These are phyloP conservation scores for Rhizopus arrhizus DNA, from an alignment of 371 early-diverging fungal species.

Conservation along the genomic window DNA sequence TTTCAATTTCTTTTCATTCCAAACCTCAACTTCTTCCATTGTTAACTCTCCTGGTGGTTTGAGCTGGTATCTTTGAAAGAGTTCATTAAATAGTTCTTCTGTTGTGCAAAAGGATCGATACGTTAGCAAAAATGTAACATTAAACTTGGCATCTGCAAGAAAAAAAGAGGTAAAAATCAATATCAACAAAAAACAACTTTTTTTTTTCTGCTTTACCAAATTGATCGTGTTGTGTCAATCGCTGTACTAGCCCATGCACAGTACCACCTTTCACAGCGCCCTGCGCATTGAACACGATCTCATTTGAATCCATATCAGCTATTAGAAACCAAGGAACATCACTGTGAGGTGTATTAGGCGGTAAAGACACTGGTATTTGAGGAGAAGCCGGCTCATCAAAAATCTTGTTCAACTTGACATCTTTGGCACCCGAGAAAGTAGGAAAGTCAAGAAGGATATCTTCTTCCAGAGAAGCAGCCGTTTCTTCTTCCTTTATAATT, in stretches of 20 bases:
- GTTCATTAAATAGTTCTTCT: constrained; percentile 68
- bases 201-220: constrained; percentile 43
- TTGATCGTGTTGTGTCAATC: constrained; percentile 86
- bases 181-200: too few species aligned
- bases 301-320: constrained; percentile 71
- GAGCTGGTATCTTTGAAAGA: constrained; percentile 76
- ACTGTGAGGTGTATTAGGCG: constrained; percentile 29
- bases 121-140: constrained; percentile 84
- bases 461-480: background rate
- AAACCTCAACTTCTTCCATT: constrained; percentile 68
- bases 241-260: constrained; percentile 78
- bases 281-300: constrained; percentile 82
- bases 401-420: constrained; percentile 61
- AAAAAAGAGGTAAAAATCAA: background rate
- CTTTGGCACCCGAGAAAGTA: constrained; percentile 5
- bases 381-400: constrained; percentile 67
- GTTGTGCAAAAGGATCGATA: constrained; percentile 87
- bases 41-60: constrained; percentile 71
- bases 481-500: background rate
- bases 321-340: constrained; percentile 53
- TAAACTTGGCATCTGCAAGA: constrained; percentile 72
- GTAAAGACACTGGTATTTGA: constrained; percentile 17
- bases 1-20: constrained; percentile 86
- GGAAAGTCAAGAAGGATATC: background rate
- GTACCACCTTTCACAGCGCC: constrained; percentile 91